Base-by-base conservation (phyloP, 2,329 filamentous ascomycete species). In the Arthrobotrys sinensis region DNA sequence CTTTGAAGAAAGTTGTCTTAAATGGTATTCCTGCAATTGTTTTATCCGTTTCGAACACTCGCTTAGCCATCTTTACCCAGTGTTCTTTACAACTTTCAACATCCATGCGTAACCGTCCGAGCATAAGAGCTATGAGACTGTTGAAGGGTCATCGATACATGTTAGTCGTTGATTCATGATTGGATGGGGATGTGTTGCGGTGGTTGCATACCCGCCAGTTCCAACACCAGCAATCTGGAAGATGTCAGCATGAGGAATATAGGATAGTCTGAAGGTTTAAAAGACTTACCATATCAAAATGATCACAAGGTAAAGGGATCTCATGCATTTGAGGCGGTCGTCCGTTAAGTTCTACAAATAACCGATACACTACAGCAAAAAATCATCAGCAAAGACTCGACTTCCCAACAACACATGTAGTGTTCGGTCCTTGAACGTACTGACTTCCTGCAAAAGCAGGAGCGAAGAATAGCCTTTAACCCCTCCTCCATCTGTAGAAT, bases 21-120 rank as follows among this genome's bases (percentile, higher is more conserved):
- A 96, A 97, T 0, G 96, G 95, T 76, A 99, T 97, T 12, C 95
- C 95, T 40, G 92, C 93, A 81, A 98, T 93, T 1, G 94, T 98
- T 87, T 99, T 99, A 86, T 99, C 95, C 3, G 95, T 97, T 86
- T 98, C 92, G 82, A 99, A 99, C 0, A 98, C 95, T 84, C 92
- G 91, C 82, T 92, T 91, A 43, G 95, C 98, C 89, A 98, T 91
- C 82, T 93, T 93, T 81, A 97, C 93, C 83, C 97, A 99, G 14
- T 97, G 90, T 83, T 97, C 93, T 85, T 97, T 98, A 89, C 95
- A 97, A 0, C 93, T 97, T 84, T 97, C 95, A 48, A 98, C 87
- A 82, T 97, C 94, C 80, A 99, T 89, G 57, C 95, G 91, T 81
- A 99, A 85, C 68, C 95, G 89, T n/a, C 95, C 95, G 32, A 99